Base-by-base conservation (phyloP, 805 yeast species). In the Saitoella complicata region DNA sequence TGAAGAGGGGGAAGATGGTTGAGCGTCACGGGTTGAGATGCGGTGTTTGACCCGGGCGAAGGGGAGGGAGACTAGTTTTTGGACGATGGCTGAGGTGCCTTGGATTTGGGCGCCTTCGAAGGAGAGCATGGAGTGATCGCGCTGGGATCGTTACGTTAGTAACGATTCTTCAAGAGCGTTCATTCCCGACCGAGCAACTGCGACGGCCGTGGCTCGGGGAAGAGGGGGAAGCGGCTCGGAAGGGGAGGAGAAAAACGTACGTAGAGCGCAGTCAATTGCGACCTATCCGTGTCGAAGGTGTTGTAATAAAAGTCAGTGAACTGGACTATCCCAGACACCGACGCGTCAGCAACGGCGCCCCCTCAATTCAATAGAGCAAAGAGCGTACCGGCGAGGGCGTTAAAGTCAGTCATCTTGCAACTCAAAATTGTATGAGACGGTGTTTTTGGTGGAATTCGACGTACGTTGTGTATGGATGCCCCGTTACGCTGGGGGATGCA, bases 91-190 rank as follows among this genome's bases (percentile, higher is more conserved):
- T 68, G 80, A 78, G 47, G 94, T 83, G 54, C 99, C 98, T 70
- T 88, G 98, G 53, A 82, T 71, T 71, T 88, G 96, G 48, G 86
- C 71, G 45, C 87, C 78, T 69, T 91, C 98, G 58, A 91, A 91
- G 41, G 98, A 91, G 66, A 91, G 72, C 99, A 91, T 91, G 31
- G 96, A 86, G 62, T 83, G 87, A 50, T 85, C 95, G 63, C 99
- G 82, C 76, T 69, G 40, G 21, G 33, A 1, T 21, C 32, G 5
- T 49, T 49, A 38, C 8, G 41, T 39, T 39, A 39, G 32, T 29
- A 13, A 9, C 41, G 8, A 11, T 29, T 6, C n/a, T 9, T 11
- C 11, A 33, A 33, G 36, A 9, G 11, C 11, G 11, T 33, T 9
- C 11, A 37, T 21, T 21, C 21, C 21, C 21, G 21, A 21, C 21